These are phyloP conservation scores for Suillus lakei DNA, from an alignment of 768 basidiomycete species.

Conservation along the genomic window DNA sequence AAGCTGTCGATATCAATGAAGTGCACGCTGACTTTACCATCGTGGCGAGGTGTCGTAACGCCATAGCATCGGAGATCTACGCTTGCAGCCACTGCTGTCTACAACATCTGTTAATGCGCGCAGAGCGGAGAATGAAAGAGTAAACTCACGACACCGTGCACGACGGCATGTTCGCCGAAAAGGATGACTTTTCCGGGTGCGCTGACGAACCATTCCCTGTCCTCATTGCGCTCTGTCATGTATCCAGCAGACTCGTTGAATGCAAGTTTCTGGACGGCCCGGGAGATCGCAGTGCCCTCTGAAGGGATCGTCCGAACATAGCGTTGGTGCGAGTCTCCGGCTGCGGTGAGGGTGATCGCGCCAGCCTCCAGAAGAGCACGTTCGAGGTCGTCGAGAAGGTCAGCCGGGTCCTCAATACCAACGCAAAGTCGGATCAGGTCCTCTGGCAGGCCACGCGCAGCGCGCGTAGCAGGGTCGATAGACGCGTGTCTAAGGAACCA, in stretches of 20 bases:
- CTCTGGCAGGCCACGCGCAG: constrained; percentile 97
- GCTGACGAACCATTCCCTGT: constrained; percentile 83
- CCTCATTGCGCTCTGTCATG: constrained; percentile 27
- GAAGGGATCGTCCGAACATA: constrained; percentile 46
- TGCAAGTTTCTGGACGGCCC: constrained; percentile 73
- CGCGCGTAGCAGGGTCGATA: constrained; percentile 93
- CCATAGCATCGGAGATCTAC: constrained; percentile 96
- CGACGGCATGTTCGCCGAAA: constrained; percentile 98
- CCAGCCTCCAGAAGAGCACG: constrained; percentile 91
- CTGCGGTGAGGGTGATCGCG: constrained; percentile 67
- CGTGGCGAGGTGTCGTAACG: constrained; percentile 74
- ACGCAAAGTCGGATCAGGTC: constrained; percentile 98
- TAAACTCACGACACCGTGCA: constrained; percentile 88
- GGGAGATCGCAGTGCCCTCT: constrained; percentile 45
- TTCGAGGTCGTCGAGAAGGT: constrained; percentile 95
- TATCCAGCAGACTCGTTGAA: constrained; percentile 31
- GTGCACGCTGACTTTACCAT: constrained; percentile 73
- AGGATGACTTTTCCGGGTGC: constrained; percentile 98
- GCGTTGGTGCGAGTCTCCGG: constrained; percentile 52
- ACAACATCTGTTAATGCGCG: constrained; percentile 6
- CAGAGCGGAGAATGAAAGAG: constrained; percentile 13
- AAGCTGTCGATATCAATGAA: constrained; percentile 82
- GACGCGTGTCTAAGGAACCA: constrained; percentile 80
- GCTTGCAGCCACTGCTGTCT: constrained; percentile 53
- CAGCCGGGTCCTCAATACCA: constrained; percentile 94